These are phyloP conservation scores for Rhodosporidiobolus sp. DNA, from an alignment of 768 basidiomycete genomes.

Conservation along the genomic window DNA sequence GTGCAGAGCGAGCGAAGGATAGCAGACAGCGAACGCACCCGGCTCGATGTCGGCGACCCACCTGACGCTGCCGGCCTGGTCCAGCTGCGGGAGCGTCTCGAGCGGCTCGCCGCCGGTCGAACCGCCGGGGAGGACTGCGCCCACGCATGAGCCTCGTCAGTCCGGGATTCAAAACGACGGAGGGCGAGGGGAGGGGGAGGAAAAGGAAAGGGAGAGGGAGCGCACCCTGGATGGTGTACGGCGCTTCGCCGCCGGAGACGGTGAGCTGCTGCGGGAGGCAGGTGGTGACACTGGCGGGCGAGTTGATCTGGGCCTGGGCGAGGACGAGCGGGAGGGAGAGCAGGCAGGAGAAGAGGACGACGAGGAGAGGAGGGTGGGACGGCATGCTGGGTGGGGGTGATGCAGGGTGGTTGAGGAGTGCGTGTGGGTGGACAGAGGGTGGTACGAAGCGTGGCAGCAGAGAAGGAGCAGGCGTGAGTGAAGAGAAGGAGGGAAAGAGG, in stretches of 20 bases:
- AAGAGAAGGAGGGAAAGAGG: too few species aligned
- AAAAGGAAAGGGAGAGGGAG: neutral
- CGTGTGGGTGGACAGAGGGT: too few species aligned
- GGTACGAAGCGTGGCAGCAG: too few species aligned
- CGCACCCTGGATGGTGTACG: conserved; percentile 8
- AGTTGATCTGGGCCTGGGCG: neutral
- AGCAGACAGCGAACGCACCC: conserved; percentile 3
- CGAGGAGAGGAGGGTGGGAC: neutral
- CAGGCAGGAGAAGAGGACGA: neutral
- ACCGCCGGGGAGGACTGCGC: conserved; percentile 15
- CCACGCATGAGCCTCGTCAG: neutral
- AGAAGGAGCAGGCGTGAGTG: too few species aligned
- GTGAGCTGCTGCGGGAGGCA: conserved; percentile 12
- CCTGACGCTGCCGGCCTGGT: neutral
- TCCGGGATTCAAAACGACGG: too few species aligned
- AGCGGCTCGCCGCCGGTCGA: neutral
- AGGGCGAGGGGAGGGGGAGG: too few species aligned
- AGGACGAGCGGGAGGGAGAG: neutral
- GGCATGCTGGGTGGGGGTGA: too few species aligned
- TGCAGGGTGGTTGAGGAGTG: too few species aligned
- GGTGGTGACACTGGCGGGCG: neutral
- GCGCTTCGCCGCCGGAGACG: neutral
- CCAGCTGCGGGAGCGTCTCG: conserved; percentile 1
- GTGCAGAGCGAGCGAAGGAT: neutral
- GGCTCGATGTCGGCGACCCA: conserved; percentile 1